Evolutionary conservation across 768 basidiomycete genomes (phyloP).

Genomic region (Amanita subjunquillea): DNA sequence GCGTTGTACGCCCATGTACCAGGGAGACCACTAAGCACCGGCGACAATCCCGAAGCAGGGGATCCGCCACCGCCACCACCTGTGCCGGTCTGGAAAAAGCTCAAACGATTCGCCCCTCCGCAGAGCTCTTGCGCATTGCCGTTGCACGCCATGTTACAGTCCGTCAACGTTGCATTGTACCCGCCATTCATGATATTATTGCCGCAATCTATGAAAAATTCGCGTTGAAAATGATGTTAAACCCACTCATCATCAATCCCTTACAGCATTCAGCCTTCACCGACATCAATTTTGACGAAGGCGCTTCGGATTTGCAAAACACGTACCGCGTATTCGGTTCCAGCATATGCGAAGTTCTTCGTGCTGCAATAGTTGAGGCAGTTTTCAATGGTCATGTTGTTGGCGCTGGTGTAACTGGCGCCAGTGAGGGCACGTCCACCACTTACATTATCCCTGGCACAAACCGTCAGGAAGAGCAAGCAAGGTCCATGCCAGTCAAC

Average conservation of each 20-base stretch:
- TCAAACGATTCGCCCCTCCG: slow-evolving; percentile 49
- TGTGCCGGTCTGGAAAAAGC: slow-evolving; percentile 54
- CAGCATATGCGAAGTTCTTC: slow-evolving; percentile 51
- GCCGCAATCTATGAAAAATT: slow-evolving; percentile 44
- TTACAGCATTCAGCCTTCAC: slow-evolving; percentile 44
- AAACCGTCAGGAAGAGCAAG: slow-evolving; percentile 1
- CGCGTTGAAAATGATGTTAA: slow-evolving; percentile 1
- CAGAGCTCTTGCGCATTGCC: slow-evolving; percentile 50
- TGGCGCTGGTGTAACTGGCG: slow-evolving; percentile 31
- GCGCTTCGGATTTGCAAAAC: not conserved
- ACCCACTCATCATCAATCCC: slow-evolving; percentile 3
- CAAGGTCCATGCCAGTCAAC: slow-evolving; percentile 7
- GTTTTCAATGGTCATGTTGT: slow-evolving; percentile 49
- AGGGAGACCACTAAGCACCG: slow-evolving; percentile 44
- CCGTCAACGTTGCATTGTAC: slow-evolving; percentile 30
- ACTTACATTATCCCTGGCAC: slow-evolving; percentile 40
- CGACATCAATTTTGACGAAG: not conserved
- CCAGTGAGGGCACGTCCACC: slow-evolving; percentile 46
- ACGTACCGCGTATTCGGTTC: slow-evolving; percentile 45
- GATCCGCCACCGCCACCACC: no score
- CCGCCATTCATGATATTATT: slow-evolving; percentile 38
- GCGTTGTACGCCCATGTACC: slow-evolving; percentile 47
- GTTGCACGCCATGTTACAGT: slow-evolving; percentile 54
- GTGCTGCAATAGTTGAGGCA: slow-evolving; percentile 39
- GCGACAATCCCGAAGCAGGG: slow-evolving; percentile 5